These are phyloP conservation scores for Hansfordia pulvinata DNA, from an alignment of 2,329 filamentous ascomycete genomes.

Conservation along the genomic window DNA sequence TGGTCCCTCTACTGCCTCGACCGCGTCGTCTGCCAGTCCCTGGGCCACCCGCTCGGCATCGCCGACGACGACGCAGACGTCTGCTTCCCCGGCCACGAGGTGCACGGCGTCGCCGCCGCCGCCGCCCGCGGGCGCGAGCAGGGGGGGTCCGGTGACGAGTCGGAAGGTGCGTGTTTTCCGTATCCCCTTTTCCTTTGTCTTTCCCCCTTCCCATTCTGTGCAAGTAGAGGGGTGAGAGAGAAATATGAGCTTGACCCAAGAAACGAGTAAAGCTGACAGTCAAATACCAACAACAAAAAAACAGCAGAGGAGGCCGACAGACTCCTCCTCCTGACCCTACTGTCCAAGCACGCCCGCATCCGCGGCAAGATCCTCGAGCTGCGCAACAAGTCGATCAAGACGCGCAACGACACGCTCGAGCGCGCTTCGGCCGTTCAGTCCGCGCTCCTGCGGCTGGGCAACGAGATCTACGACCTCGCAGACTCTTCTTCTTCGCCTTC, in stretches of 20 bases:
- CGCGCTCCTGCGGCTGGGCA: slow-evolving; percentile 6
- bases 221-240: too few species aligned
- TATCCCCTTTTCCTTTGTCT: too few species aligned
- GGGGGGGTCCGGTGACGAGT: too few species aligned
- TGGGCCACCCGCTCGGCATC: slow-evolving; percentile 39
- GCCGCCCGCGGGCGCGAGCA: not conserved
- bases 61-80: slow-evolving; percentile 45
- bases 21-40: slow-evolving; percentile 38
- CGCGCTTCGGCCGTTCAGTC: slow-evolving; percentile 6
- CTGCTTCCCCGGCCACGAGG: slow-evolving; percentile 35
- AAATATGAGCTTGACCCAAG: too few species aligned
- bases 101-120: slow-evolving; percentile 16
- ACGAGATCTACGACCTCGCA: slow-evolving; percentile 5
- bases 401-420: slow-evolving; percentile 6
- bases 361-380: slow-evolving; percentile 9
- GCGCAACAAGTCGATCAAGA: slow-evolving; percentile 6
- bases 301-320: not conserved
- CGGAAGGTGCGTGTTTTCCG: too few species aligned
- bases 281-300: not conserved
- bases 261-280: too few species aligned
- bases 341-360: slow-evolving; percentile 7
- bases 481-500: too few species aligned
- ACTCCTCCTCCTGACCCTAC: slow-evolving; percentile 5
- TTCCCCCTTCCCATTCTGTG: too few species aligned
- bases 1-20: slow-evolving; percentile 44